These are phyloP conservation scores for Thelonectria blattea DNA, from an alignment of 2,329 filamentous ascomycete genomes.

Conservation along the genomic window DNA sequence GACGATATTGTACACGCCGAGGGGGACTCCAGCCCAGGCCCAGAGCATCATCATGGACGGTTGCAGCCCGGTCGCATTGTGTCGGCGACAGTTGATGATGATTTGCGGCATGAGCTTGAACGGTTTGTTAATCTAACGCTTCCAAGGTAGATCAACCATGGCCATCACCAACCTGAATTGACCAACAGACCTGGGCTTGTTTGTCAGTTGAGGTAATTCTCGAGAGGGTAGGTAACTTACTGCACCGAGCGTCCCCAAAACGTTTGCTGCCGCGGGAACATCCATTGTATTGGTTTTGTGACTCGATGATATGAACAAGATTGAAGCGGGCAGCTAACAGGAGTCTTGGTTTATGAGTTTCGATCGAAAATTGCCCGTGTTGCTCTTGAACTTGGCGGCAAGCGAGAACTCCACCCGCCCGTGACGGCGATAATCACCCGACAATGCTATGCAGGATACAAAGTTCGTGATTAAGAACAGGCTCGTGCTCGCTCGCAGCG, in stretches of 20 bases:
- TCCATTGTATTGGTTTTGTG: neutral
- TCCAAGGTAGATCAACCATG: too few relatives aligned
- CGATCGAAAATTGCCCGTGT: neutral
- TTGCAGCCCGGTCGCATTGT: constrained; percentile 69
- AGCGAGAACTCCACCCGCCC: neutral
- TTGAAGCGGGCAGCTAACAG: neutral
- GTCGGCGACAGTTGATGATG: constrained; percentile 68
- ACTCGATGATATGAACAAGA: neutral
- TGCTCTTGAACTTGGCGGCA: neutral
- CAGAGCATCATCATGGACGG: constrained; percentile 76
- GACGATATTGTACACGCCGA: constrained; percentile 60
- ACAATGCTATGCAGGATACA: neutral
- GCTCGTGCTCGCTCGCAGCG: constrained; percentile 9
- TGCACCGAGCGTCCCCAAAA: constrained; percentile 15
- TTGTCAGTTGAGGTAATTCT: constrained; percentile 12
- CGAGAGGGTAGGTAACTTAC: neutral
- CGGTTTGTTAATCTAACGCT: neutral
- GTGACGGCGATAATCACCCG: neutral
- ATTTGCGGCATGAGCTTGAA: constrained; percentile 72
- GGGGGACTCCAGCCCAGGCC: constrained; percentile 70
- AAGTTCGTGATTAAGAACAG: constrained; percentile 4
- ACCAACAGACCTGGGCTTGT: constrained; percentile 10
- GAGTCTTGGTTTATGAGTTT: neutral
- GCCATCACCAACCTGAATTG: constrained; percentile 5
- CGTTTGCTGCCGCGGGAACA: constrained; percentile 10